A percentile compares a stretch with the other conserved stretches of the same genome.
Conservation (phyloP, 2,329 filamentous ascomycete species). For the Cladorrhinum sp. region DNA sequence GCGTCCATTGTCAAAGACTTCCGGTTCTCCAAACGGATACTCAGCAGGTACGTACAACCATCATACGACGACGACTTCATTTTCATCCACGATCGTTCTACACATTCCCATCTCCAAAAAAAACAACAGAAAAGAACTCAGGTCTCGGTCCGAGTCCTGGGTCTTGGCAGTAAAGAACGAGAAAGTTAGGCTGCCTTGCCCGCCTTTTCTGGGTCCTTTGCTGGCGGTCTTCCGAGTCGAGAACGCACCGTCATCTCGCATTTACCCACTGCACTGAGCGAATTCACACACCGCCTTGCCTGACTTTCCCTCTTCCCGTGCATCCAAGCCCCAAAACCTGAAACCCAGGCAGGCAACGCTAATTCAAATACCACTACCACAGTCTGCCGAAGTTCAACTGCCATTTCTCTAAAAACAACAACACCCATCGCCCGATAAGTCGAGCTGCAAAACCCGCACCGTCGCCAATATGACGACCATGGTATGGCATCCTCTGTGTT, state of each 20-base stretch:
- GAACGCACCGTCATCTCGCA: constrained; percentile 13
- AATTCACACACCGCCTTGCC: constrained; percentile 1
- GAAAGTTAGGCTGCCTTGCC: not conserved
- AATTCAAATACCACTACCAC: not conserved
- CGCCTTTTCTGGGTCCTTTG: constrained; percentile 2
- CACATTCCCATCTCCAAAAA: not conserved
- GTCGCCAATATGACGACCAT: constrained; percentile 49
- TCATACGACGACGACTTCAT: not conserved
- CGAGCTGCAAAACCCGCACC: not conserved
- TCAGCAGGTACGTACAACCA: not conserved
- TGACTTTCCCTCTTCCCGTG: not conserved
- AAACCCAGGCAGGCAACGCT: not conserved
- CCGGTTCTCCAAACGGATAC: not conserved
- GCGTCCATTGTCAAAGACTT: not conserved
- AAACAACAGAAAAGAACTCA: constrained; percentile 15
- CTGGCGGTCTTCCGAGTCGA: constrained; percentile 6
- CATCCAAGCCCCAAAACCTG: constrained; percentile 5
- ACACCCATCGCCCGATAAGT: not conserved
- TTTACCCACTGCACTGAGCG: constrained; percentile 10
- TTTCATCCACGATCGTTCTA: not conserved
- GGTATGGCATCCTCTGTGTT: constrained; percentile 37
- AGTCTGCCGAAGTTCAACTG: not conserved
- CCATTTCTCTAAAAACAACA: not conserved
- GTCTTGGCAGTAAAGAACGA: constrained; percentile 7
- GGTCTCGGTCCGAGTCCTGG: constrained; percentile 1